Base-by-base conservation (phyloP, 164 flowering plant genomes). In the Protea cynaroides region DNA sequence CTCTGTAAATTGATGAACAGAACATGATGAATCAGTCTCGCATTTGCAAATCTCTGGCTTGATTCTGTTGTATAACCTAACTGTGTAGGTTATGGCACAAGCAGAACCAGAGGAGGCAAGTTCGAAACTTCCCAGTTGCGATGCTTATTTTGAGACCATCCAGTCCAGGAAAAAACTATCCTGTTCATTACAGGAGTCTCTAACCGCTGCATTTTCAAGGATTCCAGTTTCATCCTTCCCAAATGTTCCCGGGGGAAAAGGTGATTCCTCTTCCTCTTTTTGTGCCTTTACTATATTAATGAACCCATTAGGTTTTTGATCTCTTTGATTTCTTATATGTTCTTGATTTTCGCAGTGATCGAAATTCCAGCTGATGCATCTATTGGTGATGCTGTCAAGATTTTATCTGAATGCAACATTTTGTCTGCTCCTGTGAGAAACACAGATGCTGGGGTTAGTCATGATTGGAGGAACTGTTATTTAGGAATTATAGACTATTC, bases 211-310 rank as follows among this genome's bases (percentile, higher is more conserved):
- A 56, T 93, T 93, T 72, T 81, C 84, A 12, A 77, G 40, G 55
- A 85, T 93, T 53, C 94, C 86, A 8, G 96, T 86, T 69, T 86
- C 94, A 37, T 80, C 92, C 13, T 93, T 93, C 69, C 96, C 97
- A 13, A 66, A 74, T 25, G 89, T 88, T 56, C 88, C 92, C 0
- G 79, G 88, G 11, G 96, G 97, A 64, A 83, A 82, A 84, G 94
- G 95, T 87, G 52, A 74, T 66, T 18, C 51, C 43, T 13, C 13
- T 21, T 61, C 22, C 46, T 67, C 17, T 58, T 8, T 54, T 37
- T 34, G 9, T 56, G 55, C 25, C 19, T 43, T 22, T 8, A 3
- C 3, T 21, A 38, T 21, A 34, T 23, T 25, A n/a, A n/a, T n/a
- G n/a, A n/a, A n/a, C n/a, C n/a, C n/a, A n/a, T n/a, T n/a, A n/a